phyloP scores from a whole-genome alignment of 179 eudicot species.

The Camellia oleifera region DNA sequence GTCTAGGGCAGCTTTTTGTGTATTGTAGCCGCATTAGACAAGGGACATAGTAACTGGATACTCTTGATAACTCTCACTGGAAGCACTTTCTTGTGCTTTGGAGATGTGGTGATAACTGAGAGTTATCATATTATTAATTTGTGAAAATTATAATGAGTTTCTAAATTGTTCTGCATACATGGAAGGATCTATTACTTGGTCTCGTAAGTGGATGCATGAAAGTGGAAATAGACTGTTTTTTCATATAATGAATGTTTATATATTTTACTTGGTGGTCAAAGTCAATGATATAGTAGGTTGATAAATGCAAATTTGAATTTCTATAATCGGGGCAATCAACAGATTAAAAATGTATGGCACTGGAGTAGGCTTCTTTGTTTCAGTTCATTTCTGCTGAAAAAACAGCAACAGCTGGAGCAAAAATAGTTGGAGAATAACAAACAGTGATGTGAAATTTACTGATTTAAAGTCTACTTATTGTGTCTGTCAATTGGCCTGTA shows the following conservation, averaged over 20 bases:
- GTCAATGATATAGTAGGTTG: not conserved
- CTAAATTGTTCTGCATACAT: too few species aligned
- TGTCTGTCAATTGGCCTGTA: not conserved
- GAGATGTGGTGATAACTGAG: not conserved
- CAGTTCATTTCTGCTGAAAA: not conserved
- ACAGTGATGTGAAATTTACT: not conserved
- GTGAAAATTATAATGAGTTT: not conserved
- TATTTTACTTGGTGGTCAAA: too few species aligned
- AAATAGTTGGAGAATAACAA: not conserved
- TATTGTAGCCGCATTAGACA: not conserved
- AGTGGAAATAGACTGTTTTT: not conserved
- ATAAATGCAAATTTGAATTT: not conserved
- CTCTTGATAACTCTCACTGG: not conserved
- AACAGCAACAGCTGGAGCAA: not conserved
- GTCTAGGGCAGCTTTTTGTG: not conserved
- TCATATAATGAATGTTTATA: not conserved
- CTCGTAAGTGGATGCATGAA: too few species aligned
- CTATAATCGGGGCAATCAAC: not conserved
- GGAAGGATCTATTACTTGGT: too few species aligned
- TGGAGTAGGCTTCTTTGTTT: not conserved
- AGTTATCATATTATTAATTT: not conserved
- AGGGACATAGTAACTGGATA: not conserved
- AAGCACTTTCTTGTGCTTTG: not conserved
- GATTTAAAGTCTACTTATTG: not conserved
- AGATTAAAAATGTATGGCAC: not conserved